Evolutionary conservation across 805 yeast genomes (phyloP).

Genomic region (Ogataea henricii): DNA sequence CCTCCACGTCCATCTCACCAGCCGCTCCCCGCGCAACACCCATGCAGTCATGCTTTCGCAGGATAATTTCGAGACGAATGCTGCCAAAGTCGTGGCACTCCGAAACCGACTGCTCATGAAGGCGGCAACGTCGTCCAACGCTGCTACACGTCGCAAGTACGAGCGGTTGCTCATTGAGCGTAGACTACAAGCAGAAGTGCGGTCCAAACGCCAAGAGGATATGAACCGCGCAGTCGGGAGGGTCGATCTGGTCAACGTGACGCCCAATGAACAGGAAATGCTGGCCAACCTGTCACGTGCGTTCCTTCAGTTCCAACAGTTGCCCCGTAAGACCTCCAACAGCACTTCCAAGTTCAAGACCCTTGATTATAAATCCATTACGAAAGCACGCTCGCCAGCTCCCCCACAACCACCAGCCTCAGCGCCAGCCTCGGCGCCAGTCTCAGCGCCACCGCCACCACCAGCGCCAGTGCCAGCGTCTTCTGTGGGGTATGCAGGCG

Average conservation of each 20-base stretch:
- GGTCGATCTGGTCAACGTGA: slow-evolving; percentile 14
- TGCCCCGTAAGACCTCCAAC: slow-evolving; percentile 2
- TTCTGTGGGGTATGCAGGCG: background rate
- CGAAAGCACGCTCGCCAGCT: background rate
- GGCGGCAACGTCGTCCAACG: slow-evolving; percentile 27
- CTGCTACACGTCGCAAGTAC: slow-evolving; percentile 17
- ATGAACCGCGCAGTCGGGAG: slow-evolving; percentile 14
- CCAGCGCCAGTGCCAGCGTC: background rate
- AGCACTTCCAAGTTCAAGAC: slow-evolving; percentile 7
- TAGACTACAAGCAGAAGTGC: slow-evolving; percentile 19
- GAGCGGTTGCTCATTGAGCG: slow-evolving; percentile 27
- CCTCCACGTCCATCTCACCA: background rate
- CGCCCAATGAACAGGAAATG: slow-evolving; percentile 17
- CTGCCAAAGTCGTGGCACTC: slow-evolving; percentile 19
- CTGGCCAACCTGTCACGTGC: slow-evolving; percentile 12
- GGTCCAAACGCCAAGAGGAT: slow-evolving; percentile 13
- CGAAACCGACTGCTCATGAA: slow-evolving; percentile 24
- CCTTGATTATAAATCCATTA: slow-evolving; percentile 14
- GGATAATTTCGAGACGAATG: slow-evolving; percentile 18
- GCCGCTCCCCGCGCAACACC: background rate
- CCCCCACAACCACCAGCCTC: background rate
- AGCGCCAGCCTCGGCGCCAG: too few species aligned
- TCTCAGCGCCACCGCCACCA: background rate
- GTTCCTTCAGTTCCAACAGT: slow-evolving; percentile 10
- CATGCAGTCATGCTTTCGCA: slow-evolving; percentile 6